Base-by-base conservation (phyloP, 1,284 basidiomycete genomes). In the Austroboletus novae-zelandiae region DNA sequence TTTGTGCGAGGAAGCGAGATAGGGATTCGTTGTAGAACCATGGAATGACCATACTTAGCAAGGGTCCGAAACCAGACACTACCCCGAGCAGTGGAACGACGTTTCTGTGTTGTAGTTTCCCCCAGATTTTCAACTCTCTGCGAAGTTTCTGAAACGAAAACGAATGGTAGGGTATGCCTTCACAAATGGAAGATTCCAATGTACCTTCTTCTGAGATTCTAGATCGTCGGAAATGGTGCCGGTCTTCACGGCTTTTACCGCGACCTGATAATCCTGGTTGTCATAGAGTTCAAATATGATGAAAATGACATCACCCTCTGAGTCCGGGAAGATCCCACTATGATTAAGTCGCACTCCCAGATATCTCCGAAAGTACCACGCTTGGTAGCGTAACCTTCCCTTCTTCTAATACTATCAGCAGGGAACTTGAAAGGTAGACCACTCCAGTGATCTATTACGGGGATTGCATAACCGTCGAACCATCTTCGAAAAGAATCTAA, bases 11-110 rank as follows among this genome's bases (percentile, higher is more conserved):
- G 31, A 67, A 63, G 3, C 0, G 4, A 9, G 51, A 46, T 14
- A 70, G 43, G 32, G 63, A 67, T 17, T 65, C 66, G 14, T 65
- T 64, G 29, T 7, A 5, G 29, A 63, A 57, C 64, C 64, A 66
- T 2, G 64, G 68, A 49, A 57, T 67, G 39, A 70, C 61, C 34
- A 55, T 50, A 34, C 61, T 58, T 4, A 49, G 53, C 29, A 68
- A 25, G 1, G 50, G 52, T 25, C 57, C 54, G 11, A 64, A 61
- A 20, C 31, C 50, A 11, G 27, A 31, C 11, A 66, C 63, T 5
- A 65, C 52, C 20, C 64, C 64, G 6, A 66, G 65, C 0, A 66
- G 32, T 14, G 65, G 66, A 9, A 70, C 55, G 1, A 69, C 27
- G 20, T 66, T 67, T 40, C 2, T 50, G 17, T 66, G 68, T 23